phyloP scores from a whole-genome alignment of 495 filamentous ascomycete species.

The Penicillium cinerascens region DNA sequence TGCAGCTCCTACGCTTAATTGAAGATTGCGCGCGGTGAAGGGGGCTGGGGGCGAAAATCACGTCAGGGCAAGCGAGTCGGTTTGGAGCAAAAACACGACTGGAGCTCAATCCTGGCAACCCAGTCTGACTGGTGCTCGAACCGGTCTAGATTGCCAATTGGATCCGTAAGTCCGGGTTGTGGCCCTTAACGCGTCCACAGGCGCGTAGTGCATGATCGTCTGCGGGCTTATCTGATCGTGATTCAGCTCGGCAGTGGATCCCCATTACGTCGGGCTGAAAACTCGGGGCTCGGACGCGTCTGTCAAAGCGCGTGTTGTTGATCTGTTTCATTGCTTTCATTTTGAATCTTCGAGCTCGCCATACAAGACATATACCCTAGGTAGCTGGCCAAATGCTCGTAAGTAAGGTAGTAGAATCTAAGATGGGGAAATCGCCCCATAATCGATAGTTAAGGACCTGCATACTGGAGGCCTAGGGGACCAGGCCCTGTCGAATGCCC shows the following conservation, averaged over 20 bases:
- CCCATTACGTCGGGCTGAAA: constrained; percentile 22
- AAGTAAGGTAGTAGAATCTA: not conserved
- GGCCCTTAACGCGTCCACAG: not conserved
- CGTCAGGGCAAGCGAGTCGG: not conserved
- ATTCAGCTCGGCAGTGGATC: constrained; percentile 16
- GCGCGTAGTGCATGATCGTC: constrained; percentile 10
- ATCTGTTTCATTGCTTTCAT: not conserved
- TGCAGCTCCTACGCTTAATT: not conserved
- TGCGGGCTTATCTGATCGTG: constrained; percentile 28
- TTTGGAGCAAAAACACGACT: not conserved
- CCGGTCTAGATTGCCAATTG: constrained; percentile 17
- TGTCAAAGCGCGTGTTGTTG: constrained; percentile 13
- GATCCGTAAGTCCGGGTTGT: constrained; percentile 27
- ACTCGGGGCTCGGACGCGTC: constrained; percentile 9
- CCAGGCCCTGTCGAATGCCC: not conserved
- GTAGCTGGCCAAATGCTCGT: not conserved
- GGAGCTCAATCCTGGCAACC: not conserved
- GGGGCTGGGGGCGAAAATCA: not conserved
- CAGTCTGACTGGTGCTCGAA: not conserved
- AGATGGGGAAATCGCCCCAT: too few species aligned
- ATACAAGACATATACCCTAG: not conserved
- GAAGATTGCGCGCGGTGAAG: not conserved
- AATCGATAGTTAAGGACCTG: not conserved
- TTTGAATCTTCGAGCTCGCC: not conserved
- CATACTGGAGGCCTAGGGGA: not conserved